A percentile compares a stretch with the other conserved stretches of the same genome.
phyloP scores from a whole-genome alignment of 495 filamentous ascomycete species.

The Lepraria neglecta region DNA sequence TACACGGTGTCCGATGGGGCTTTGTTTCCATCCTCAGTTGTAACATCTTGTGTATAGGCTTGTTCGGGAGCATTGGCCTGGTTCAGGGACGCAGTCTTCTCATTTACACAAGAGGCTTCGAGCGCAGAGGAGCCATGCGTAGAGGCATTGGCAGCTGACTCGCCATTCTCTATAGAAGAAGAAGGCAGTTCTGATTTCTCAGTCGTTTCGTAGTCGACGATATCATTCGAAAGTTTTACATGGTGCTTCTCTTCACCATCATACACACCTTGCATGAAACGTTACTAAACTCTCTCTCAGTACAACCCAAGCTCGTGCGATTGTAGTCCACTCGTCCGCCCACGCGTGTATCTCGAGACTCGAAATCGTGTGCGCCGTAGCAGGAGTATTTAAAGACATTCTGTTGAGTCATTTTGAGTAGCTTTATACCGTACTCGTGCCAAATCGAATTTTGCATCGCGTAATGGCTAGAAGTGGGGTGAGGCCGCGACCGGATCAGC shows the following conservation, averaged over 20 bases:
- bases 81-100: slow-evolving; percentile 1
- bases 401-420: slow-evolving; percentile 2
- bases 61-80: not conserved
- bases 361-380: not conserved
- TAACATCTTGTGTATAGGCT: not conserved
- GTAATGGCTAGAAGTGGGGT: slow-evolving; percentile 11
- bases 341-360: not conserved
- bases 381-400: not conserved
- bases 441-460: slow-evolving; percentile 1
- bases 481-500: slow-evolving; percentile 3
- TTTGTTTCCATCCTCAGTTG: not conserved
- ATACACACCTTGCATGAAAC: slow-evolving; percentile 4
- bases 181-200: not conserved
- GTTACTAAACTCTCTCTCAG: not conserved
- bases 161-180: not conserved
- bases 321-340: not conserved
- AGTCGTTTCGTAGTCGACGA: not conserved
- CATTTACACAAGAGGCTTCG: not conserved
- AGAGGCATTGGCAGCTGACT: not conserved
- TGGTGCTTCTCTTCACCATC: slow-evolving; percentile 16
- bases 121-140: not conserved
- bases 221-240: slow-evolving; percentile 11
- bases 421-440: not conserved
- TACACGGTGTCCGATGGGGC: not conserved
- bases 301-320: not conserved